These are phyloP conservation scores for Neonectria hederae DNA, from an alignment of 2,329 filamentous ascomycete genomes.

Conservation along the genomic window DNA sequence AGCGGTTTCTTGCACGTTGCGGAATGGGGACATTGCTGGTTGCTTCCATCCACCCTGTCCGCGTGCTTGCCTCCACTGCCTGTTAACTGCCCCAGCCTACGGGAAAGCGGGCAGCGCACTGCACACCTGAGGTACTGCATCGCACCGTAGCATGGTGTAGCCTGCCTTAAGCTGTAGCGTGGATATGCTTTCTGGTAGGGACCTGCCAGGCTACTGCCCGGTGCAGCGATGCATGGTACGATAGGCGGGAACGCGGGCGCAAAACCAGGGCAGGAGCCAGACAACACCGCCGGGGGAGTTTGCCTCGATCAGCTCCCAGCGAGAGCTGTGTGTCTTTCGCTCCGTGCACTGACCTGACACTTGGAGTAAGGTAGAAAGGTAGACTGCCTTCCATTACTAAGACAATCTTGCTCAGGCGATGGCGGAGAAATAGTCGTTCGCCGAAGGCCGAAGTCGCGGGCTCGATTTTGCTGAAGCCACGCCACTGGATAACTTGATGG, in stretches of 20 bases:
- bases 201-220: not conserved
- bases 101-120: conserved; percentile 3
- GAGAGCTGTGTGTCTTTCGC: not conserved
- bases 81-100: not conserved
- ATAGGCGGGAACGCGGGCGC: conserved; percentile 4
- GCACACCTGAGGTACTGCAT: not conserved
- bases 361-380: not conserved
- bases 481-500: not conserved
- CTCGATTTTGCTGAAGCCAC: not conserved
- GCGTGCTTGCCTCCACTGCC: too few species aligned
- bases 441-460: not conserved
- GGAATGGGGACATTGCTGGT: conserved; percentile 4
- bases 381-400: too few species aligned
- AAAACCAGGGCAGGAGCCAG: not conserved
- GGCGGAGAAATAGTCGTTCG: not conserved
- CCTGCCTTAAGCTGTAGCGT: conserved; percentile 11
- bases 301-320: not conserved
- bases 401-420: not conserved
- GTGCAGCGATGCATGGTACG: conserved; percentile 7
- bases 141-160: conserved; percentile 10
- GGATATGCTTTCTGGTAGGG: not conserved
- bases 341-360: not conserved
- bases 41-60: not conserved
- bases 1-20: conserved; percentile 18
- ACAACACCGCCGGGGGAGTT: not conserved